Evolutionary conservation across 1,139 yeast genomes (phyloP), one percentile per base, ranked within the genome.

Genomic region (Suzukiozyma palmioleophila): DNA sequence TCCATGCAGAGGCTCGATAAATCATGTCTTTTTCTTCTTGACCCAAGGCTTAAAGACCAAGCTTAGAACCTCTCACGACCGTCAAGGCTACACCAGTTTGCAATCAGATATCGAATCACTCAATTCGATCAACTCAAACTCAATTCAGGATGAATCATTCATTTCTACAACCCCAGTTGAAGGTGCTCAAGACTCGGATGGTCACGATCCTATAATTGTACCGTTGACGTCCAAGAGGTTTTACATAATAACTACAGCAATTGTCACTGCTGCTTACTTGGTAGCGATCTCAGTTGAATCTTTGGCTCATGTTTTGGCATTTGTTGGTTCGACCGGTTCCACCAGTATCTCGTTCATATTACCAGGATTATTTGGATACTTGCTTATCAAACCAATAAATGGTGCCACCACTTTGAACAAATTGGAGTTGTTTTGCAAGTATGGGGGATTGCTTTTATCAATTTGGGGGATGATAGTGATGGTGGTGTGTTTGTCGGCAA

Each of bases 321-420:
- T 90, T 61, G 97, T 90, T 5, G 97, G 97, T 2, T 84, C 96
- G 2, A 90, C 97, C 0, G 97, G 97, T 0, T 87, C 96, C 2
- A 89, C 97, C 0, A 83, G 96, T 11, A 90, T 90, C 43, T 86
- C 96, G 12, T 90, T 90, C 58, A 89, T 90, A 39, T 72, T 90
- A 41, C 97, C 97, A 0, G 97, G 97, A 0, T 67, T 89, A 28
- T 90, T 90, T 60, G 96, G 95, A 10, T 88, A 74, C 62, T 74
- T 77, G 50, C 70, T 89, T 48, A 75, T 84, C 47, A 61, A 63
- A 51, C 68, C 81, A 32, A 56, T 64, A 39, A 55, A 60, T 41
- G 68, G 66, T 2, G 52, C 59, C 13, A 54, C 58, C n/a, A 48
- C 53, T 12, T 59, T 75, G 42, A 70, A 73, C 25, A 44, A 37